Percentiles rank a stretch among this genome's conserved stretches.
phyloP scores from a whole-genome alignment of 192 early-diverging fungal genomes.

The Coemansia sp. region DNA sequence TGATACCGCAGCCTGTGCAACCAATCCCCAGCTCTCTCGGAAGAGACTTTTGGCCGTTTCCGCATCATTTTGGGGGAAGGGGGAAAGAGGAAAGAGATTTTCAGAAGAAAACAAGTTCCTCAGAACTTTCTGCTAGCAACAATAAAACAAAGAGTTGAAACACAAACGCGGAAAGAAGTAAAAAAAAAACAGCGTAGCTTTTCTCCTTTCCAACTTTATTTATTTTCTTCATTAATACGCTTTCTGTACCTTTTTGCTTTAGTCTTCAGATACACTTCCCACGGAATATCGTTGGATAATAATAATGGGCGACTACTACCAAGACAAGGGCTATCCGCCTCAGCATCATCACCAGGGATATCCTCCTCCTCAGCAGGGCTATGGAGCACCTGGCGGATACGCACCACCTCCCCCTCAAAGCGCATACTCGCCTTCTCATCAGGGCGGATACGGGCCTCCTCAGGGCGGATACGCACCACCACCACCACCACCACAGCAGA shows the following conservation, averaged over 20 bases:
- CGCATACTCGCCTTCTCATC: no score
- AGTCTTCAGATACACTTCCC: no score
- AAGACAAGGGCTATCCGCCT: background rate
- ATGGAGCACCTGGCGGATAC: no score
- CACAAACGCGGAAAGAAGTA: background rate
- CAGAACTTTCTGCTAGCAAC: no score
- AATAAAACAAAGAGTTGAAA: background rate
- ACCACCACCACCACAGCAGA: background rate
- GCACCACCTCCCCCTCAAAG: no score
- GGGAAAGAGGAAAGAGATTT: background rate
- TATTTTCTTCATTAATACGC: conserved; percentile 1
- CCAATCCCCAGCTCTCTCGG: background rate
- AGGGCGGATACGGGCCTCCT: background rate
- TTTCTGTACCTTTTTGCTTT: background rate
- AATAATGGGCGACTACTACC: conserved; percentile 4
- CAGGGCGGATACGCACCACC: background rate
- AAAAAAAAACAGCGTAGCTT: background rate
- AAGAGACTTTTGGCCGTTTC: background rate
- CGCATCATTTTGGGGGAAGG: background rate
- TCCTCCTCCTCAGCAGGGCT: background rate
- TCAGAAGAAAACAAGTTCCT: no score
- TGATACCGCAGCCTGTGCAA: background rate
- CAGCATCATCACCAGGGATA: conserved; percentile 8
- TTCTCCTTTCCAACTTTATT: background rate
- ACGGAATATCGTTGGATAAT: background rate